Base-by-base conservation (phyloP, 1,139 yeast species). In the Kurtzmaniella quercitrusa region DNA sequence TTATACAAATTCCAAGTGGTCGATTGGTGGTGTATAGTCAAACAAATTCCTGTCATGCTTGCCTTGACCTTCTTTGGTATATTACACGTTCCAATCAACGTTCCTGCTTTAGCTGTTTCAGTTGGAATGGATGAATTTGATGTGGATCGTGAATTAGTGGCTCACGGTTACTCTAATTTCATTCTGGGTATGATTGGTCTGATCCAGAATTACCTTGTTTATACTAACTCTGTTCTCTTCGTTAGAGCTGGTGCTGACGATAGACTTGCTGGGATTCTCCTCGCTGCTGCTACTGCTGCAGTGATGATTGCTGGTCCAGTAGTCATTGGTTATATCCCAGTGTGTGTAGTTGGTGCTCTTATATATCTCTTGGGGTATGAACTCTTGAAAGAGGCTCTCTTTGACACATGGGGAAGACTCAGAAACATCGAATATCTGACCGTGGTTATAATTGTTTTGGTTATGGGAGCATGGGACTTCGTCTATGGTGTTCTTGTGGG, bases 381-480 rank as follows among this genome's bases (percentile, higher is more conserved):
- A 62, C 70, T 93, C 44, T 63, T 93, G 50, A 82, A 85, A 47
- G 98, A 93, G 61, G 88, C 98, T 0, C 58, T 93, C 14, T 79
- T 77, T 52, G 98, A 93, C 60, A 89, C 98, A 0, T 77, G 78
- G 66, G 94, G 94, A 1, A 77, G 85, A 51, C 76, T 93, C 39
- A 75, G 82, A 39, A 70, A 64, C 37, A 85, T 88, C 51, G 98
- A 93, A 60, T 93, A 93, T 60, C 56, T 79, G 38, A 93, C 98
- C 1, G 86, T 93, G 48, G 65, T 85, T 6, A 81, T 85, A 10
- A 93, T 93, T 54, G 95, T 94, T 19, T 68, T 89, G 23, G 85
- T 93, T 0, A 93, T 94, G 98, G 98, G 98, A 3, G 84, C 86
- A 1, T 85, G 88, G 76, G 98, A 93, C 64, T 93, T 93, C 63